phyloP scores from a whole-genome alignment of 306 rosid species.

The Trifolium fragiferum region DNA sequence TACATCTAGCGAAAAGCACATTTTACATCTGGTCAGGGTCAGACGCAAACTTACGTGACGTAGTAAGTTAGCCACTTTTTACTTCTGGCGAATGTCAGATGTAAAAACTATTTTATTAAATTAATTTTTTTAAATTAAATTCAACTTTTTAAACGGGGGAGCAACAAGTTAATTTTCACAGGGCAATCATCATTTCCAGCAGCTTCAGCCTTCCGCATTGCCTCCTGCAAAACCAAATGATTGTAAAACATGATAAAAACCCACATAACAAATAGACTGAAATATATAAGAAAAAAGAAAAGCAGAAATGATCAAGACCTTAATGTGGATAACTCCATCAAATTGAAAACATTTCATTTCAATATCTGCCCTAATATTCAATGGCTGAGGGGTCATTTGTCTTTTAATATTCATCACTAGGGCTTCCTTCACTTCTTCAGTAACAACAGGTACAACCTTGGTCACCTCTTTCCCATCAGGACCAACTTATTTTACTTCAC shows the following conservation, averaged over 20 bases:
- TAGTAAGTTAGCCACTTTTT: too few relatives aligned
- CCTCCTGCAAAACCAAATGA: slow-evolving; percentile 63
- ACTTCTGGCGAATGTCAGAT: too few relatives aligned
- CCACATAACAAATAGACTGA: neutral
- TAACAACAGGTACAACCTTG: slow-evolving; percentile 81
- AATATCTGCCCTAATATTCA: slow-evolving; percentile 79
- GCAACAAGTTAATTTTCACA: slow-evolving; percentile 97
- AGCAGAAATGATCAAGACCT: slow-evolving; percentile 52
- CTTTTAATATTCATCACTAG: slow-evolving; percentile 81
- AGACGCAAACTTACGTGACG: too few relatives aligned
- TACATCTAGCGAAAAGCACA: too few relatives aligned
- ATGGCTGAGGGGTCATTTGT: slow-evolving; percentile 95
- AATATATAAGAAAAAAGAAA: neutral
- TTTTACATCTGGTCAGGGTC: too few relatives aligned
- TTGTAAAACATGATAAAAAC: slow-evolving; percentile 18
- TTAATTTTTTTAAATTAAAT: too few relatives aligned
- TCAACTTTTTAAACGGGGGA: too few relatives aligned
- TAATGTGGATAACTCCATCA: slow-evolving; percentile 96
- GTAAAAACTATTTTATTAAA: too few relatives aligned
- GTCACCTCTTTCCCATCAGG: slow-evolving; percentile 94
- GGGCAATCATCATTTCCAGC: slow-evolving; percentile 92
- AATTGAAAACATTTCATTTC: slow-evolving; percentile 98
- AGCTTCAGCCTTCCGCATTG: slow-evolving; percentile 96
- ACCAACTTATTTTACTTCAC: slow-evolving; percentile 81
- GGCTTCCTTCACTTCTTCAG: slow-evolving; percentile 88